Evolutionary conservation across 305 asterid genomes (phyloP).

Genomic region (Fraxinus latifolia): DNA sequence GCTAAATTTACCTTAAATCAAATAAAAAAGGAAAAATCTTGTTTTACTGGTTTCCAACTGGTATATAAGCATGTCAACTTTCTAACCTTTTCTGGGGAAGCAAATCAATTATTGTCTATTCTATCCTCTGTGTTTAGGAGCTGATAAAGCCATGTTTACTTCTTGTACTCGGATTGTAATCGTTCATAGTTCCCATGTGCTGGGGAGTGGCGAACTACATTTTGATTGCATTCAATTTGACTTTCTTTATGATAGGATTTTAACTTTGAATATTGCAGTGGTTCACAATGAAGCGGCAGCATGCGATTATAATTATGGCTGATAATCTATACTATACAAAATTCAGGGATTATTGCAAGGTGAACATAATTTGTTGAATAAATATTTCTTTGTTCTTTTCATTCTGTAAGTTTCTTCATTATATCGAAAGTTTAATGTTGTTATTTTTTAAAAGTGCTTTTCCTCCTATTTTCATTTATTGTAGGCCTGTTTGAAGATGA

Average conservation of each 20-base stretch:
- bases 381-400: background rate
- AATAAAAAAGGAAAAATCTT: background rate
- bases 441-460: background rate
- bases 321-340: slow-evolving; percentile 69
- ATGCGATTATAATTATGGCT: slow-evolving; percentile 66
- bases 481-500: background rate
- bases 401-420: background rate
- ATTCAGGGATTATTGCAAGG: slow-evolving; percentile 79
- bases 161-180: background rate
- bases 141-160: background rate
- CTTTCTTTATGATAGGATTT: slow-evolving; percentile 12
- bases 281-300: slow-evolving; percentile 34
- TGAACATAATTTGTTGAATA: slow-evolving; percentile 17
- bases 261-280: slow-evolving; percentile 53
- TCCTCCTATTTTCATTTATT: background rate
- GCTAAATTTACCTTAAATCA: background rate
- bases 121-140: background rate
- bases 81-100: background rate
- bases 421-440: background rate
- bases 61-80: background rate
- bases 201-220: background rate
- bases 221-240: slow-evolving; percentile 8
- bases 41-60: background rate
- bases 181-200: background rate
- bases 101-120: background rate